These are phyloP conservation scores for Leptomonas seymouri DNA, from an alignment of 208 protist species.

Conservation along the genomic window DNA sequence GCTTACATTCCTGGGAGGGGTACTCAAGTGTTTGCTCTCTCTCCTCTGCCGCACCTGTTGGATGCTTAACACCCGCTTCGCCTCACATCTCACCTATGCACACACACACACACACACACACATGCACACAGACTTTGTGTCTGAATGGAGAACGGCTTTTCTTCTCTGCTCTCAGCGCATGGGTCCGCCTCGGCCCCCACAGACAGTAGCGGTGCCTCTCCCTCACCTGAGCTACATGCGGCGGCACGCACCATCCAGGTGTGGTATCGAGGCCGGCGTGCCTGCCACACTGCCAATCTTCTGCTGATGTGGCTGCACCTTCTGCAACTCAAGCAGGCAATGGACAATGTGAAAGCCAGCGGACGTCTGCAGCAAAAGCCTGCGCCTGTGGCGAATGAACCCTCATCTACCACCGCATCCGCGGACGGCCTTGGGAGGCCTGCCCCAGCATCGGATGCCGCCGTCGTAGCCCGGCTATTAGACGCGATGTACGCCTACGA, in stretches of 20 bases:
- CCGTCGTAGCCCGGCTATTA: conserved; percentile 15
- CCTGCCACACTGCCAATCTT: background rate
- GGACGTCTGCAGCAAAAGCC: background rate
- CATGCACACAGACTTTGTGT: too few relatives aligned
- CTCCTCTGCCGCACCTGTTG: too few relatives aligned
- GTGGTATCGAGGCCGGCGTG: conserved; percentile 2
- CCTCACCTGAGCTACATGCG: background rate
- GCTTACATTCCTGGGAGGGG: too few relatives aligned
- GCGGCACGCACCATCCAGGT: conserved; percentile 5
- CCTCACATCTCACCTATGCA: too few relatives aligned
- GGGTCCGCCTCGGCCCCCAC: background rate
- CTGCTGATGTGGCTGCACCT: conserved; percentile 15
- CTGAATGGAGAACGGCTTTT: too few relatives aligned
- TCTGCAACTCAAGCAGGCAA: background rate
- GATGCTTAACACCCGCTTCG: too few relatives aligned
- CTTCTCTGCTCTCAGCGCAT: too few relatives aligned
- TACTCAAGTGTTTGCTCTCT: too few relatives aligned
- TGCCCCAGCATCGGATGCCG: conserved; percentile 11
- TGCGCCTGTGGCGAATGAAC: background rate
- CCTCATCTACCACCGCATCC: background rate
- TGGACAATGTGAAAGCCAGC: background rate
- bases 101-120: too few relatives aligned
- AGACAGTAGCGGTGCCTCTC: background rate
- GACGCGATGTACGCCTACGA: conserved; percentile 35
- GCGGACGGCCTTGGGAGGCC: too few relatives aligned